These are phyloP conservation scores for Skeletonema potamos DNA, from an alignment of 108 stramenopile species.

Conservation along the genomic window DNA sequence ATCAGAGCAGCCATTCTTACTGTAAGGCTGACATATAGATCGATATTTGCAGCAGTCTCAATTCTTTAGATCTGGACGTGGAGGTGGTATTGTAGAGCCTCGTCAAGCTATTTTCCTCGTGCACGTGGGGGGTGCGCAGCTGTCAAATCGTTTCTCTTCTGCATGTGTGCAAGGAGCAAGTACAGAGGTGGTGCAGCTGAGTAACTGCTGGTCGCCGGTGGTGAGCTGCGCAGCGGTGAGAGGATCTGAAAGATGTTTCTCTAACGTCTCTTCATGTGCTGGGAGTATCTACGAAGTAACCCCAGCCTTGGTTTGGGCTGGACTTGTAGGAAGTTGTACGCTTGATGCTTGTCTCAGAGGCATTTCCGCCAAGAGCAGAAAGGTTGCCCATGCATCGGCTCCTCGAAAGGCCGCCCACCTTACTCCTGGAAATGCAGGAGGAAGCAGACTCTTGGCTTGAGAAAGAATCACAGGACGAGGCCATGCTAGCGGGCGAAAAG, in stretches of 20 bases:
- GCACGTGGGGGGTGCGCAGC: not conserved
- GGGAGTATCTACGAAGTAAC: slow-evolving; percentile 7
- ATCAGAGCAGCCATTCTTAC: not conserved
- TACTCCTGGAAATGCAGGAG: not conserved
- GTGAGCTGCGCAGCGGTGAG: not conserved
- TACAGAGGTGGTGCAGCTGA: no score
- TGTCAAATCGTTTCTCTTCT: not conserved
- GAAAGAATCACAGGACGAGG: not conserved
- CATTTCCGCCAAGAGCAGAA: not conserved
- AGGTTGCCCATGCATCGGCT: slow-evolving; percentile 9
- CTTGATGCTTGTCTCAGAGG: not conserved
- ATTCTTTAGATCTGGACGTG: not conserved
- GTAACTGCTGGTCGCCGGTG: no score
- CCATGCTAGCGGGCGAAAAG: not conserved
- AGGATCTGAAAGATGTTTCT: not conserved
- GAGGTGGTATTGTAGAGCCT: not conserved
- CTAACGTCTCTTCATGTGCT: not conserved
- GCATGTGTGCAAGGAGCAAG: no score
- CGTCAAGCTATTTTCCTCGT: not conserved
- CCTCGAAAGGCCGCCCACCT: not conserved
- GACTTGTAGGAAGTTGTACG: not conserved
- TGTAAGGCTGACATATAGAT: not conserved
- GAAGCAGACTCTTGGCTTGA: not conserved
- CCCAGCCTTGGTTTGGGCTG: not conserved
- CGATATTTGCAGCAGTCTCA: not conserved